phyloP scores from a whole-genome alignment of 1,284 basidiomycete species.

The Filobasidium uniguttulatum region DNA sequence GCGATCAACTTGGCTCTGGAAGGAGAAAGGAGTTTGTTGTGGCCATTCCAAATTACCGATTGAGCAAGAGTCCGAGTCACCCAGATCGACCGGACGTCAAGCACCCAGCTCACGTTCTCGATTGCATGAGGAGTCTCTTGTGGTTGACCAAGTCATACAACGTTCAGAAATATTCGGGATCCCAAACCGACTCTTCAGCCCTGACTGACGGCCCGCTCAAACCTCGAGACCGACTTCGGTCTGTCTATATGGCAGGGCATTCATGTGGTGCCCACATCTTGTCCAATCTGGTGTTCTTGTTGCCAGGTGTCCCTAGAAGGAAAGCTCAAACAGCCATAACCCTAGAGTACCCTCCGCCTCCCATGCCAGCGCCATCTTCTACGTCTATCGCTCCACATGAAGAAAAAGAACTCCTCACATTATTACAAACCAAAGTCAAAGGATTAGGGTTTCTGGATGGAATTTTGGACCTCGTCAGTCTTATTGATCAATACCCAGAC shows the following conservation, averaged over 20 bases:
- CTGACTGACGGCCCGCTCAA: not conserved
- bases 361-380: not conserved
- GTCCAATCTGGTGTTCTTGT: constrained; percentile 4
- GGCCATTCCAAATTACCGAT: constrained; percentile 13
- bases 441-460: constrained; percentile 13
- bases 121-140: not conserved
- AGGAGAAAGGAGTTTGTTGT: not conserved
- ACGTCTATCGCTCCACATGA: not conserved
- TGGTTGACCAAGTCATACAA: not conserved
- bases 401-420: not conserved
- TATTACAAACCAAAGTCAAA: not conserved
- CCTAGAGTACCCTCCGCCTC: not conserved
- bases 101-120: constrained; percentile 12
- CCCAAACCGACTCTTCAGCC: too few species aligned
- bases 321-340: too few species aligned
- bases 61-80: constrained; percentile 11
- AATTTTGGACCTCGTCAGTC: constrained; percentile 7
- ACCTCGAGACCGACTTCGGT: too few species aligned
- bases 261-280: constrained; percentile 15
- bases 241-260: constrained; percentile 9
- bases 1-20: not conserved
- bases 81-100: constrained; percentile 3
- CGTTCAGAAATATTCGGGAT: not conserved
- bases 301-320: not conserved
- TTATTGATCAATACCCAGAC: constrained; percentile 11